Evolutionary conservation across 805 yeast species (phyloP), one percentile per base, ranked within the genome.

Genomic region (Metschnikowia corniflorae): DNA sequence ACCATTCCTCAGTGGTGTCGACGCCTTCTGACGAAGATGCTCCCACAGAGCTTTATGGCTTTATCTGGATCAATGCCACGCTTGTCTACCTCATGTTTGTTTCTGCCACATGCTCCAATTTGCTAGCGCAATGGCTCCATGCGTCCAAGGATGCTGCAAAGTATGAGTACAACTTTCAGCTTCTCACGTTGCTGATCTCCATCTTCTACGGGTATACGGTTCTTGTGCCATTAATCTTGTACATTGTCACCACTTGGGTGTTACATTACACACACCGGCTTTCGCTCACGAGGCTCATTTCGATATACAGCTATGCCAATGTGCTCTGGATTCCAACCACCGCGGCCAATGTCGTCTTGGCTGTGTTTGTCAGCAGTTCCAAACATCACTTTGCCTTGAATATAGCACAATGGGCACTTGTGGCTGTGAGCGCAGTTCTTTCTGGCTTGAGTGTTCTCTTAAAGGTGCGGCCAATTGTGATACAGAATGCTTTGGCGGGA

Each of bases 31-130:
- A 58, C 12, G 69, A 69, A 26, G 24, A 21, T 5, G 67, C 69
- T 12, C 41, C 46, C 7, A 54, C 62, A 1, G 97, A 89, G 52
- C 62, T 89, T 35, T 91, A 87, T 57, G 96, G 96, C 0, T 83
- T 94, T 6, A 66, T 87, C 14, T 89, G 97, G 97, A 79, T 89
- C 29, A 84, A 91, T 9, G 87, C 88, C 0, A 82, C 95, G 0
- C 75, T 86, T 33, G 77, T 86, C 1, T 77, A 85, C 46, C 65
- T 81, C 21, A 68, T 86, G 56, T 88, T 88, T 61, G 79, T 87
- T 40, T 73, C 88, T 29, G 75, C 83, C 23, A 82, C 95, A 0
- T 72, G 85, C 15, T 75, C 85, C 2, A 78, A 80, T 31, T 53
- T 83, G 16, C 50, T 87, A n/a, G 65, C 78, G n/a, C 70, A 75